Base-by-base conservation (phyloP, 768 basidiomycete species). In the Rhizopogon vinicolor region DNA sequence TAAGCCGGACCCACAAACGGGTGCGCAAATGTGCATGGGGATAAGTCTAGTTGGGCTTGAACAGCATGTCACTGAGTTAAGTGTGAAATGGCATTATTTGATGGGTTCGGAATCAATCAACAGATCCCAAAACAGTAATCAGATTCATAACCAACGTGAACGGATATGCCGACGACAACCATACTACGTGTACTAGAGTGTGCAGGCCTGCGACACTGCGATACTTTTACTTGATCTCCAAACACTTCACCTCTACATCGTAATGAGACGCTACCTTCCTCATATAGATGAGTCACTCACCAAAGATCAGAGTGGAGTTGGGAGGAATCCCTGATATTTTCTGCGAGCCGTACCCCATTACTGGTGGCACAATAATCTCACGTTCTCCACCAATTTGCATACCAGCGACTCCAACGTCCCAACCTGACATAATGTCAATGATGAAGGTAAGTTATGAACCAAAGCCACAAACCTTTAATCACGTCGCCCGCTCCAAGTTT, bases 381-480 rank as follows among this genome's bases (percentile, higher is more conserved):
- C 96, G 84, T 72, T 98, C 94, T 28, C 95, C 94, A 41, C 85
- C 89, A 41, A 87, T 84, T 63, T 91, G 86, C 94, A 98, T 97
- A 35, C 96, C 96, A 31, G 77, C 85, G 54, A 98, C 78, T 41
- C 95, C 96, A 64, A 91, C 76, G 63, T 98, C 96, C 94, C 95
- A 97, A 44, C 89, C 85, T 88, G 55, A 25, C 29, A 16, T 44
- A 10, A 51, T 14, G 40, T 49, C 19, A 45, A 41, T 12, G 8
- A 48, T 60, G 12, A 65, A 52, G 41, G 9, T 18, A 56, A 40
- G 16, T 18, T 7, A 44, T 33, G 53, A 41, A 14, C 28, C 14
- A 22, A 31, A 58, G 12, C 5, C 18, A 41, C 74, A 44, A 55
- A 85, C 87, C 90, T 77, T 93, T 92, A 72, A 98, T 97, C 51